Base-by-base conservation (phyloP, 192 early-diverging fungal genomes). In the Entrophospora sp. region DNA sequence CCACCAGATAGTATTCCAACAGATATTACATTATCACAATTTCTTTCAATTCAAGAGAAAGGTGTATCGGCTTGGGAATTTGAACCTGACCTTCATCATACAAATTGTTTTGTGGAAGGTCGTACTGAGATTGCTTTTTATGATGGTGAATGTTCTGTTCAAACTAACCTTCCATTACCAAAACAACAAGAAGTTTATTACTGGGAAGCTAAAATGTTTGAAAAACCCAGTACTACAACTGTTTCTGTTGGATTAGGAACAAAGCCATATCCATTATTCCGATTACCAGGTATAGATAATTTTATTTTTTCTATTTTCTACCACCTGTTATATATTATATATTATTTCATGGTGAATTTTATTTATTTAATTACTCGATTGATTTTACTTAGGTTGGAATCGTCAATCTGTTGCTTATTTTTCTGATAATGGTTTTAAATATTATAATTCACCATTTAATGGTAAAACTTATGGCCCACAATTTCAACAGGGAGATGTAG, bases 31-130 rank as follows among this genome's bases (percentile, higher is more conserved):
- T 60, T 84, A 28, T 83, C 86, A 44, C 89, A 91, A 72, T 83
- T 85, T 64, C 74, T 82, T 43, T 83, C 82, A 30, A 89, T 91
- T 63, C 85, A 87, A 63, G 89, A 91, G 69, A 87, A 87, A 73
- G 89, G 89, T 35, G 89, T 91, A 5, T 82, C 84, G 22, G 89
- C 89, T 9, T 91, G 87, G 85, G 87, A 91, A 74, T 89, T 91
- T 75, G 88, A 85, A 48, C 79, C 87, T 30, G 81, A 82, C 53
- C 64, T 66, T 51, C 73, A 73, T 25, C 78, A 82, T 40, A 73
- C 84, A 30, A 84, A 82, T 42, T 77, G 81, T 20, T 83, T 84
- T 72, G 78, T 88, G 12, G 78, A 84, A 35, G 85, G 80, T 66
- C 73, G 86, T 60, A 91, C 88, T 5, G 89, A 91, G 53, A 77